These are phyloP conservation scores for Globisporangium nodosum DNA, from an alignment of 352 stramenopile genomes.

Conservation along the genomic window DNA sequence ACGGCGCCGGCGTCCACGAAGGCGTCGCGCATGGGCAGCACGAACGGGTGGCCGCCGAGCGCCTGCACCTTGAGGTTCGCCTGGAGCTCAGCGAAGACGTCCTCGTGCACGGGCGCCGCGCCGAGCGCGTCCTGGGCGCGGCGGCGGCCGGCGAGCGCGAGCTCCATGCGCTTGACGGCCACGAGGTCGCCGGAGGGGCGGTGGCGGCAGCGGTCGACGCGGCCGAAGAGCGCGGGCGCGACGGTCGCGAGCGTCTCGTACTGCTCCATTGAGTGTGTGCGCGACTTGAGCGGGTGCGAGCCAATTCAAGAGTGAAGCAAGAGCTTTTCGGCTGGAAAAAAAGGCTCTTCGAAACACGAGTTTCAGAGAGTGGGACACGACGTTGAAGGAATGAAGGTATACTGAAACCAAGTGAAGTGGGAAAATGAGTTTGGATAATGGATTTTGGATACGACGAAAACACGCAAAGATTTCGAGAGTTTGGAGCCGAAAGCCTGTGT, in stretches of 20 bases:
- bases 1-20: slow-evolving; percentile 59
- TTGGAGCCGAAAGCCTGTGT: too few species aligned
- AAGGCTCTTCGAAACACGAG: too few species aligned
- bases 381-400: too few species aligned
- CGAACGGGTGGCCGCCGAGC: slow-evolving; percentile 61
- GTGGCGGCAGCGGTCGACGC: slow-evolving; percentile 62
- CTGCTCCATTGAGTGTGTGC: slow-evolving; percentile 13
- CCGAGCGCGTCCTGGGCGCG: slow-evolving; percentile 43
- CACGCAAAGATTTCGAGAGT: too few species aligned
- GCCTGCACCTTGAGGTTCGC: slow-evolving; percentile 53
- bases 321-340: not conserved
- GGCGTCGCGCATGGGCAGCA: slow-evolving; percentile 59
- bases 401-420: too few species aligned
- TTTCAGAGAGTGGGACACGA: too few species aligned
- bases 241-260: slow-evolving; percentile 65
- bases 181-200: slow-evolving; percentile 41
- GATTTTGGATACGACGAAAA: too few species aligned
- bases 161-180: slow-evolving; percentile 79
- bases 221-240: slow-evolving; percentile 63
- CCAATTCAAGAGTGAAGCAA: not conserved
- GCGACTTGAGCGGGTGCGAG: not conserved
- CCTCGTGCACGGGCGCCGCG: slow-evolving; percentile 40
- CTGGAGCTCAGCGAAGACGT: slow-evolving; percentile 65
- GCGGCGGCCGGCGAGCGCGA: slow-evolving; percentile 38
- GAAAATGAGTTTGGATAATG: too few species aligned